Percentiles rank a stretch among this genome's conserved stretches.
These are phyloP conservation scores for Clarireedia paspali DNA, from an alignment of 2,329 filamentous ascomycete genomes.

Conservation along the genomic window DNA sequence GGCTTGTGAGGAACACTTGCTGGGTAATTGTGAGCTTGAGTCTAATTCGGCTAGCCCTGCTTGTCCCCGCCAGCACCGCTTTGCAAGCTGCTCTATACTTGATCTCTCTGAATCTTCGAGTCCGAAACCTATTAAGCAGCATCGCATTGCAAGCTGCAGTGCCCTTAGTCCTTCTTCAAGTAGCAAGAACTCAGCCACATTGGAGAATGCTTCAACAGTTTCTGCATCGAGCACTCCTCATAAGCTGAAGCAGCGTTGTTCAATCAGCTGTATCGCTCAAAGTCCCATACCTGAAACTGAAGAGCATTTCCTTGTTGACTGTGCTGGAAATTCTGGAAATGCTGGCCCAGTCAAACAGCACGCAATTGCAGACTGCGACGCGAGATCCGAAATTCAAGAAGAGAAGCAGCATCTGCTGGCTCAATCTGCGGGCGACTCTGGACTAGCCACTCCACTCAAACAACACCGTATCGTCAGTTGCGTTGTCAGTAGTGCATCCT, in stretches of 20 bases:
- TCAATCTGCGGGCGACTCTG: not conserved
- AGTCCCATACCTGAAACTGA: not conserved
- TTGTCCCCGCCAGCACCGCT: not conserved
- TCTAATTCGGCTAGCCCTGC: not conserved
- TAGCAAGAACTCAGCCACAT: not conserved
- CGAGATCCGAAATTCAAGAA: not conserved
- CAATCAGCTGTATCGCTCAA: not conserved
- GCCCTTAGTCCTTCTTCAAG: not conserved
- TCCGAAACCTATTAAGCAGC: not conserved
- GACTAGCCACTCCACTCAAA: not conserved
- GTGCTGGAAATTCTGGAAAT: not conserved
- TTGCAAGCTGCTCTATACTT: not conserved
- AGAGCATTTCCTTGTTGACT: not conserved
- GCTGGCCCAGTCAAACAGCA: conserved; percentile 1
- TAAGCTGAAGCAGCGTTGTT: not conserved
- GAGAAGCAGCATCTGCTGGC: not conserved
- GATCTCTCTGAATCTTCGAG: not conserved
- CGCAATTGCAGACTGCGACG: not conserved
- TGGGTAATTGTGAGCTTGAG: not conserved
- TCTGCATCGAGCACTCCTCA: not conserved
- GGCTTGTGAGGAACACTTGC: not conserved
- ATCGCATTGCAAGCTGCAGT: not conserved
- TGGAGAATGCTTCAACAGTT: too few relatives aligned
- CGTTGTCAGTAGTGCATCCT: not conserved
- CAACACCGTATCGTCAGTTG: conserved; percentile 4